These are phyloP conservation scores for Stereocaulon alpinum DNA, from an alignment of 495 filamentous ascomycete genomes.

Conservation along the genomic window DNA sequence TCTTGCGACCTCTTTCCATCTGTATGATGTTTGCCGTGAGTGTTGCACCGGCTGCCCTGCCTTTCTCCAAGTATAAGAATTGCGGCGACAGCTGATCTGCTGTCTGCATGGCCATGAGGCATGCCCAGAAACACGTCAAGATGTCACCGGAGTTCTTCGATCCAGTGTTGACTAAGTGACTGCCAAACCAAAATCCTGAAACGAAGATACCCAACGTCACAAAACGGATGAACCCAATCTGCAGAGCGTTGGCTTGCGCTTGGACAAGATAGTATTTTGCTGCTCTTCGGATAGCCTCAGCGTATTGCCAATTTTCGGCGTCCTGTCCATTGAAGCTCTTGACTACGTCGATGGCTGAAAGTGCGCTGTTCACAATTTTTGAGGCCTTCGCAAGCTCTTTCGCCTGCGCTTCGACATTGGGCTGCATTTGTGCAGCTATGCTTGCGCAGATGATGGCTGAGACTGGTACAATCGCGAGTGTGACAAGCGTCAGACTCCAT, in stretches of 20 bases:
- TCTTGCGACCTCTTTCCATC: slow-evolving; percentile 25
- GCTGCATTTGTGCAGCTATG: slow-evolving; percentile 50
- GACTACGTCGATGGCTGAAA: slow-evolving; percentile 70
- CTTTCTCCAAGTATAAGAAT: slow-evolving; percentile 66
- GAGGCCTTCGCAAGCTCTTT: slow-evolving; percentile 57
- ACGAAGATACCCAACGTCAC: slow-evolving; percentile 75
- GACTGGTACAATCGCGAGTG: slow-evolving; percentile 63
- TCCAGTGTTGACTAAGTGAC: slow-evolving; percentile 47
- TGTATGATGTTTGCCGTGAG: slow-evolving; percentile 40
- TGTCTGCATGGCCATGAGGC: slow-evolving; percentile 63
- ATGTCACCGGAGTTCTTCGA: slow-evolving; percentile 55
- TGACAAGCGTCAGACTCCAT: slow-evolving; percentile 79
- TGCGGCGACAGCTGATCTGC: slow-evolving; percentile 65
- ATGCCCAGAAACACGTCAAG: slow-evolving; percentile 77
- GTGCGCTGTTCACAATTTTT: slow-evolving; percentile 57
- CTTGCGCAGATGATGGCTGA: slow-evolving; percentile 48
- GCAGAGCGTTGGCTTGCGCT: slow-evolving; percentile 53
- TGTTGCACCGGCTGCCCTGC: slow-evolving; percentile 57
- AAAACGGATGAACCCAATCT: slow-evolving; percentile 62
- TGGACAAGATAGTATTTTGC: slow-evolving; percentile 56
- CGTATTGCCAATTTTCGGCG: slow-evolving; percentile 58
- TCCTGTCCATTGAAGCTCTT: slow-evolving; percentile 76
- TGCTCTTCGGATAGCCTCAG: slow-evolving; percentile 44
- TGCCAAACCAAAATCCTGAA: slow-evolving; percentile 86
- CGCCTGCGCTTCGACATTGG: slow-evolving; percentile 59